These are phyloP conservation scores for Tulasnella sp. DNA, from an alignment of 768 basidiomycete species.

Conservation along the genomic window DNA sequence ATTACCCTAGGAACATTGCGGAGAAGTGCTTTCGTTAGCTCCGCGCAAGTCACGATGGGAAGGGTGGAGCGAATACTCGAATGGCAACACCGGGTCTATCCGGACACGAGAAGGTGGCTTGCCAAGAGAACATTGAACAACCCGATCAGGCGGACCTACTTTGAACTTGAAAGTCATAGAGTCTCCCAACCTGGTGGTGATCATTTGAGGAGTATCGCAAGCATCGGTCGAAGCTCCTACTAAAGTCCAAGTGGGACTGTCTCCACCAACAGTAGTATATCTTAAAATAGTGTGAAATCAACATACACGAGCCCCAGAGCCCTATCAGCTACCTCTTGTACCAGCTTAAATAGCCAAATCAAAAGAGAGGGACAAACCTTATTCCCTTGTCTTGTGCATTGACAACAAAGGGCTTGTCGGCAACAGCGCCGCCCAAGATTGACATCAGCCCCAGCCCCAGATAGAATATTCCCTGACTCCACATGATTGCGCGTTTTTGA, in stretches of 20 bases:
- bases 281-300: neutral
- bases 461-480: neutral
- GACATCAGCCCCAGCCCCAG: neutral
- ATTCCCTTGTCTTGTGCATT: neutral
- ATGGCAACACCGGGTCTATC: too few relatives aligned
- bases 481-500: neutral
- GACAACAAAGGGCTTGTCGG: neutral
- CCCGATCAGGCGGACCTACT: neutral
- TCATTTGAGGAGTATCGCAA: neutral
- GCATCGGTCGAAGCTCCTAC: conserved; percentile 36
- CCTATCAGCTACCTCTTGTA: too few relatives aligned
- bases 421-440: neutral
- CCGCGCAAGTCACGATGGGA: neutral
- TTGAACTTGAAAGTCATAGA: conserved; percentile 12
- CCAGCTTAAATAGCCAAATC: neutral
- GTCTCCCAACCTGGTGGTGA: neutral
- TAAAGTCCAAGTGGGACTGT: neutral
- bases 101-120: neutral
- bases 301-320: neutral
- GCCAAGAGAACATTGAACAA: neutral
- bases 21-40: too few relatives aligned
- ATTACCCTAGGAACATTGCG: conserved; percentile 12
- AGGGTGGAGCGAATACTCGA: neutral
- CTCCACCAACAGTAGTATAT: neutral
- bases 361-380: neutral